Base-by-base conservation (phyloP, 140 eudicot species). In the Erigeron philadelphicus region DNA sequence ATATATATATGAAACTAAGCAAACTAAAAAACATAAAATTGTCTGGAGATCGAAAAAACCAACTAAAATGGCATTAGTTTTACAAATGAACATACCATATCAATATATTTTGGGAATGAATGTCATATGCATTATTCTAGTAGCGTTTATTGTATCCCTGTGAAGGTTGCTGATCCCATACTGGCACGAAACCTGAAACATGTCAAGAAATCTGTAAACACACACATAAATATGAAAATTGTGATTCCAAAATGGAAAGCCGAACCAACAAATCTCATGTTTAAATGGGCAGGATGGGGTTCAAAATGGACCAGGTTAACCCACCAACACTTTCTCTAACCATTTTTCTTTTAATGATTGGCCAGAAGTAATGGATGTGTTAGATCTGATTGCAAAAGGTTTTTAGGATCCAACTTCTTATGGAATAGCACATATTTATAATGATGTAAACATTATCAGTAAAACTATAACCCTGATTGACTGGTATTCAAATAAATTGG, bases 121-220 rank as follows among this genome's bases (percentile, higher is more conserved):
- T 8, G 45, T 70, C 62, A 72, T 59, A 76, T 49, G 73, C 58
- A 42, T 44, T 61, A 68, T 65, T 84, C 53, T 83, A 82, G 69
- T 86, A 91, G 57, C 91, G 95, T 65, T 91, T 91, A 78, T 83
- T 88, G 19, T 80, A 86, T 64, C 88, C 90, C 72, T 88, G 97
- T 46, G 90, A 43, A 64, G 94, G 86, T 76, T 86, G 93, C 84
- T 84, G 90, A 84, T 87, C 91, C 97, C 97, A 90, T 10, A 75
- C 81, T 11, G 83, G 84, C 83, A 88, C 73, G 68, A 85, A 80
- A 72, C 96, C 97, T 90, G 78, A 74, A 71, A 64, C 72, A 62
- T 18, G 66, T 41, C 66, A 80, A 57, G 45, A 57, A 74, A 76
- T 23, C 46, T 31, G 8, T 67, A 72, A 68, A 61, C 10, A 45